Evolutionary conservation across 2,329 filamentous ascomycete species (phyloP).

Genomic region (Colletotrichum lindemuthianum): DNA sequence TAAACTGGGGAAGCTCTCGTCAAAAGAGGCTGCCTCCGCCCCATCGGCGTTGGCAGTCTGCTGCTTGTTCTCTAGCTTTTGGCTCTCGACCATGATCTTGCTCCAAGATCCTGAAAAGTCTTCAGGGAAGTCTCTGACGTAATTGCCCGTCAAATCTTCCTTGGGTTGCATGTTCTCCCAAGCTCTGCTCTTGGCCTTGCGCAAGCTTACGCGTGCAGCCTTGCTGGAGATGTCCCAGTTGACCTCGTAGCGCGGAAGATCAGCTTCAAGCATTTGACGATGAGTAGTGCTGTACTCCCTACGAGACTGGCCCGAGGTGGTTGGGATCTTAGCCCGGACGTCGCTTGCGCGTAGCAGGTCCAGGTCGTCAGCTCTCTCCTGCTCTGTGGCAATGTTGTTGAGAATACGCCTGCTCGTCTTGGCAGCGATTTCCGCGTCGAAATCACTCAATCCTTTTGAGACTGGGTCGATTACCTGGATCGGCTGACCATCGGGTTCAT

Average conservation of each 20-base stretch:
- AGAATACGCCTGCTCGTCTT: slow-evolving; percentile 40
- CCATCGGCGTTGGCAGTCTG: slow-evolving; percentile 40
- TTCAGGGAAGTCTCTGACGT: slow-evolving; percentile 62
- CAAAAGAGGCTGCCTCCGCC: slow-evolving; percentile 50
- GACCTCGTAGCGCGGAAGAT: slow-evolving; percentile 26
- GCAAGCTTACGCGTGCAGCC: slow-evolving; percentile 26
- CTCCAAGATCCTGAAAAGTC: slow-evolving; percentile 59
- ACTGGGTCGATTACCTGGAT: slow-evolving; percentile 45
- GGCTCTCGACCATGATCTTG: slow-evolving; percentile 28
- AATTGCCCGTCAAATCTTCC: slow-evolving; percentile 56
- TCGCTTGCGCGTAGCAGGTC: slow-evolving; percentile 40
- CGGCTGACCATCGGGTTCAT: slow-evolving; percentile 47
- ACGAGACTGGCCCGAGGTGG: slow-evolving; percentile 27
- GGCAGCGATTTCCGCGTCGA: slow-evolving; percentile 50
- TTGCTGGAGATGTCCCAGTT: slow-evolving; percentile 34
- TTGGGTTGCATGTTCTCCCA: slow-evolving; percentile 16
- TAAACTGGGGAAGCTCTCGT: slow-evolving; percentile 52
- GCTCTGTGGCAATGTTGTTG: slow-evolving; percentile 24
- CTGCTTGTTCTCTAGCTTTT: slow-evolving; percentile 24
- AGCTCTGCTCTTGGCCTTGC: slow-evolving; percentile 35
- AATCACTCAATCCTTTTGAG: slow-evolving; percentile 49
- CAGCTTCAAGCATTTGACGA: slow-evolving; percentile 29
- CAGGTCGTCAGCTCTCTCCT: slow-evolving; percentile 38
- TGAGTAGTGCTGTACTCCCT: slow-evolving; percentile 31
- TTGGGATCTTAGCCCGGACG: slow-evolving; percentile 36